These are phyloP conservation scores for Arachnopeziza araneosa DNA, from an alignment of 2,329 filamentous ascomycete species.

Conservation along the genomic window DNA sequence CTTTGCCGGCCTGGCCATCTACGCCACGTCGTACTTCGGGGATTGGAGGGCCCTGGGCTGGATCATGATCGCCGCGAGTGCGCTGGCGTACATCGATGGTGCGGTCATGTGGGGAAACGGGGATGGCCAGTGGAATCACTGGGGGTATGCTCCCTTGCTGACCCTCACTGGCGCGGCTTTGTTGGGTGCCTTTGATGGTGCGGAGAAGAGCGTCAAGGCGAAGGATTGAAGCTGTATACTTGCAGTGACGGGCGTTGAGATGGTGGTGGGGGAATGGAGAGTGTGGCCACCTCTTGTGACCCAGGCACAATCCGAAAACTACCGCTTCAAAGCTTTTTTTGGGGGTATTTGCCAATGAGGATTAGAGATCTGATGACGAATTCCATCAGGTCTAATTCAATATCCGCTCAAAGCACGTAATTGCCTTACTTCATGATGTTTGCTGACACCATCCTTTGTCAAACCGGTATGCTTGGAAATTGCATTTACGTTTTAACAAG, in stretches of 20 bases:
- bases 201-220: background rate
- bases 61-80: slow-evolving; percentile 37
- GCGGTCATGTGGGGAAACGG: slow-evolving; percentile 36
- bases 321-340: too few relatives aligned
- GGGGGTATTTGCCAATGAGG: too few relatives aligned
- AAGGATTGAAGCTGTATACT: background rate
- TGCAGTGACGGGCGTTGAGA: background rate
- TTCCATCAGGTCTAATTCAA: too few relatives aligned
- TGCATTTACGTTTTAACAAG: background rate
- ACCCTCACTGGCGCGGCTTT: slow-evolving; percentile 27
- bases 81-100: slow-evolving; percentile 42
- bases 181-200: slow-evolving; percentile 2
- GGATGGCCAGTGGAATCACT: slow-evolving; percentile 43
- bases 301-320: too few relatives aligned
- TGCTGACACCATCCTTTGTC: too few relatives aligned
- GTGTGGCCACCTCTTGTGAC: background rate
- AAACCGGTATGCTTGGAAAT: background rate
- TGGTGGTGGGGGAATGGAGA: background rate
- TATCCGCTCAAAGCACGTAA: too few relatives aligned
- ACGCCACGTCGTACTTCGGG: slow-evolving; percentile 34
- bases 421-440: too few relatives aligned
- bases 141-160: slow-evolving; percentile 41
- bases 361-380: too few relatives aligned
- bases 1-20: slow-evolving; percentile 41
- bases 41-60: slow-evolving; percentile 36